Evolutionary conservation across 2,329 filamentous ascomycete species (phyloP).

Genomic region (Phialophora macrospora): DNA sequence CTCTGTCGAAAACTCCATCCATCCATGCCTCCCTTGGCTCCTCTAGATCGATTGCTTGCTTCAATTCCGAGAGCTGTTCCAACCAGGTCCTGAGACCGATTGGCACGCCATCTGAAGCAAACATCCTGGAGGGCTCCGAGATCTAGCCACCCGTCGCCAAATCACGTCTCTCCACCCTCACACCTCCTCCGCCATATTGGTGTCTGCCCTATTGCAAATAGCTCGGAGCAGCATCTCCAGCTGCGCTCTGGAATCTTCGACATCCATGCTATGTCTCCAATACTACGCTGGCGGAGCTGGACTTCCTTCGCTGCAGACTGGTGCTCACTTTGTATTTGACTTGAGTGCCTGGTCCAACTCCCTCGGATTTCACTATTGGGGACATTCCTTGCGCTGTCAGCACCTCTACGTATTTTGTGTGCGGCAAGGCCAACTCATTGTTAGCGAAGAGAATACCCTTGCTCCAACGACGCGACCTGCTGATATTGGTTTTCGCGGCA

Average conservation of each 20-base stretch:
- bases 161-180: slow-evolving; percentile 15
- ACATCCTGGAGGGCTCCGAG: slow-evolving; percentile 20
- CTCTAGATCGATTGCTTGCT: slow-evolving; percentile 11
- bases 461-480: not conserved
- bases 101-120: slow-evolving; percentile 21
- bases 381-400: not conserved
- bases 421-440: not conserved
- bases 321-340: not conserved
- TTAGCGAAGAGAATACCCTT: not conserved
- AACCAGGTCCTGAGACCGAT: slow-evolving; percentile 11
- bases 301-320: not conserved
- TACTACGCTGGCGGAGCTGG: not conserved
- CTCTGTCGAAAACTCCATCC: slow-evolving; percentile 10
- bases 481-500: not conserved
- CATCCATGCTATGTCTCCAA: slow-evolving; percentile 20
- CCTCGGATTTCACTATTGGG: not conserved
- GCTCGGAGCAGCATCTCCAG: slow-evolving; percentile 7
- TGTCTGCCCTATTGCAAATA: slow-evolving; percentile 11
- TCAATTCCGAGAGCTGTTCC: slow-evolving; percentile 2
- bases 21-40: slow-evolving; percentile 7
- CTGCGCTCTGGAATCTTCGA: slow-evolving; percentile 3
- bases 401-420: not conserved
- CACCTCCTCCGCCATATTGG: slow-evolving; percentile 6
- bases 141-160: slow-evolving; percentile 11
- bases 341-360: not conserved